Base-by-base conservation (phyloP, 176 grass and related monocot species). In the Oryza punctata region DNA sequence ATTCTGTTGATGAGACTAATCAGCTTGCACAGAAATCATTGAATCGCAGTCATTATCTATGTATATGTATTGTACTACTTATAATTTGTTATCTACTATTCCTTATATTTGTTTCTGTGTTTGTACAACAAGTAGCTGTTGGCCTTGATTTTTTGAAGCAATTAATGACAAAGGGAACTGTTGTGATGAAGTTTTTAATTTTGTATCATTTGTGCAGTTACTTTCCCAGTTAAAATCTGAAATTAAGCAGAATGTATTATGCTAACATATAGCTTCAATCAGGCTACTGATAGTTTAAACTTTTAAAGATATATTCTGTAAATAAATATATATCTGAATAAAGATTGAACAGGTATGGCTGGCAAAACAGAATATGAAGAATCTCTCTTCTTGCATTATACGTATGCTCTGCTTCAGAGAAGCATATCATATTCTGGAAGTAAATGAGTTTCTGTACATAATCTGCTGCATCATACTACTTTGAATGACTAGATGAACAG, bases 11-110 rank as follows among this genome's bases (percentile, higher is more conserved):
- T 69, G 19, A 73, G 46, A 61, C 43, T 41, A n/a, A 37, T 77
- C 30, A n/a, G 10, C 7, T 84, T 79, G 41, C 23, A 81, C 19
- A 74, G 49, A 63, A 70, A 69, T 26, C 16, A 35, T 26, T 6
- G 9, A 49, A 6, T 63, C 21, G 3, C 6, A 11, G 3, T 78
- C 10, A 9, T 69, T 32, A 3, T 21, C 10, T 67, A 6, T 35
- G 76, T n/a, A 68, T 23, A 6, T 84, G 82, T 68, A 68, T 41
- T 54, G 40, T 52, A 6, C 33, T 68, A n/a, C n/a, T n/a, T n/a
- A n/a, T n/a, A n/a, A n/a, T n/a, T n/a, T n/a, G n/a, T n/a, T n/a
- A 6, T 68, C 15, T 68, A 19, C 4, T 28, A 67, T n/a, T n/a
- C n/a, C 37, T 30, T 35, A 35, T 25, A 18, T 37, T 37, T 70